phyloP scores from a whole-genome alignment of 2,329 filamentous ascomycete genomes.

The Rutstroemia sp. region DNA sequence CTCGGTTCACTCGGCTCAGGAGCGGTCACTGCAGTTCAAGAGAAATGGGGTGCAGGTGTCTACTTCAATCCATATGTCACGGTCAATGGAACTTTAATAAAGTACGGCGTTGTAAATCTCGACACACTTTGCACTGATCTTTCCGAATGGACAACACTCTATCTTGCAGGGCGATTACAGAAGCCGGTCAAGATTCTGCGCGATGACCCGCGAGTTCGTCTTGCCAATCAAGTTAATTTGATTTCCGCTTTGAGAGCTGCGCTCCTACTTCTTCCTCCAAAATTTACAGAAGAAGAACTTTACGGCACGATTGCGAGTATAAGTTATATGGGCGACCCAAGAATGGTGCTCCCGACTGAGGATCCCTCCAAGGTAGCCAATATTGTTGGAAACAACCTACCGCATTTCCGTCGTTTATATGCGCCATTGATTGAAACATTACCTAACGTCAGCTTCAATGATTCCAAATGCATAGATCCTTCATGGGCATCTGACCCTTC shows the following conservation, averaged over 20 bases:
- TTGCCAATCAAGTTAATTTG: slow-evolving; percentile 94
- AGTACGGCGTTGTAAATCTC: slow-evolving; percentile 95
- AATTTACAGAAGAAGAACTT: slow-evolving; percentile 79
- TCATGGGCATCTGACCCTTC: slow-evolving; percentile 58
- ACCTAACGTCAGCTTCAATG: slow-evolving; percentile 76
- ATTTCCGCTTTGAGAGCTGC: slow-evolving; percentile 86
- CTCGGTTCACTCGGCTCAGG: slow-evolving; percentile 79
- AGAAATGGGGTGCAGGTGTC: slow-evolving; percentile 82
- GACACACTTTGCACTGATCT: slow-evolving; percentile 83
- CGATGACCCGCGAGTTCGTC: slow-evolving; percentile 83
- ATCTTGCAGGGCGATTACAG: slow-evolving; percentile 91
- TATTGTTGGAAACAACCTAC: slow-evolving; percentile 85
- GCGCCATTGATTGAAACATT: slow-evolving; percentile 82
- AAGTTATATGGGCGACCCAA: slow-evolving; percentile 92
- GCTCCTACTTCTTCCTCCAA: slow-evolving; percentile 72
- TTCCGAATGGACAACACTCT: slow-evolving; percentile 86
- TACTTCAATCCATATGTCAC: slow-evolving; percentile 97
- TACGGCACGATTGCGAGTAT: slow-evolving; percentile 89
- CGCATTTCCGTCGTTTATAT: slow-evolving; percentile 88
- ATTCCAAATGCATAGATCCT: slow-evolving; percentile 48
- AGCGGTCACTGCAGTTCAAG: slow-evolving; percentile 77
- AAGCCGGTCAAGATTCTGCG: slow-evolving; percentile 97
- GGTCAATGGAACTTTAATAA: slow-evolving; percentile 91
- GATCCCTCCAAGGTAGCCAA: slow-evolving; percentile 89
- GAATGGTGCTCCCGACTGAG: slow-evolving; percentile 85